phyloP scores from a whole-genome alignment of 192 early-diverging fungal genomes.

The Cladochytrium replicatum region DNA sequence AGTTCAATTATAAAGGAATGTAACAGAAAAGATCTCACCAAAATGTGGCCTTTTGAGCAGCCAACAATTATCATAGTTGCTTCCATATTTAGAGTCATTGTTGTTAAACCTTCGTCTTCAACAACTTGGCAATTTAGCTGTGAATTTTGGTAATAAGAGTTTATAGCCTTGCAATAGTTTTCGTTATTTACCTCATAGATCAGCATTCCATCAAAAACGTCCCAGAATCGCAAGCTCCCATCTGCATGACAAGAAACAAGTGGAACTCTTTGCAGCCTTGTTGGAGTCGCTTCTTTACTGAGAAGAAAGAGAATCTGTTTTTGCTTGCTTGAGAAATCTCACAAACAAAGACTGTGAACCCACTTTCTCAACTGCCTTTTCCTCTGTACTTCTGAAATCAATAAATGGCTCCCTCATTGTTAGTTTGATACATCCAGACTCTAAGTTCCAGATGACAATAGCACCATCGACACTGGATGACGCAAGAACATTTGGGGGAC shows the following conservation, averaged over 20 bases:
- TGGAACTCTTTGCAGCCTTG: slow-evolving; percentile 13
- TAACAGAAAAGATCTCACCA: slow-evolving; percentile 12
- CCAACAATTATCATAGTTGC: slow-evolving; percentile 32
- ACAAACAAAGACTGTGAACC: slow-evolving; percentile 1
- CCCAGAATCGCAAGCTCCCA: slow-evolving; percentile 46
- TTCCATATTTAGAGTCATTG: slow-evolving; percentile 32
- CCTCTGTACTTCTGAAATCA: slow-evolving; percentile 40
- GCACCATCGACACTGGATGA: slow-evolving; percentile 32
- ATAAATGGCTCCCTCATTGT: slow-evolving; percentile 34
- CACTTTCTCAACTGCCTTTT: slow-evolving; percentile 43
- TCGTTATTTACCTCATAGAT: slow-evolving; percentile 29
- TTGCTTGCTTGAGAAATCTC: slow-evolving; percentile 1
- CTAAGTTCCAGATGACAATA: slow-evolving; percentile 40
- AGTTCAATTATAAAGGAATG: no score
- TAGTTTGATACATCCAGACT: slow-evolving; percentile 37
- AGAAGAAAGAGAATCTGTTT: slow-evolving; percentile 24
- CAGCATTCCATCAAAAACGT: slow-evolving; percentile 36
- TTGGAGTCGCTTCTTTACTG: slow-evolving; percentile 13
- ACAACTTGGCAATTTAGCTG: slow-evolving; percentile 36
- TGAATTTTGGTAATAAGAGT: no score
- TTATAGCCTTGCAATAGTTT: neutral
- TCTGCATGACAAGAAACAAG: slow-evolving; percentile 44
- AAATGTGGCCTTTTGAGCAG: slow-evolving; percentile 38
- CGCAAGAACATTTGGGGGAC: slow-evolving; percentile 34
- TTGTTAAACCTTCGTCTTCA: slow-evolving; percentile 40